These are phyloP conservation scores for Paracorniculantispora psalliotae DNA, from an alignment of 2,329 filamentous ascomycete genomes.

Conservation along the genomic window DNA sequence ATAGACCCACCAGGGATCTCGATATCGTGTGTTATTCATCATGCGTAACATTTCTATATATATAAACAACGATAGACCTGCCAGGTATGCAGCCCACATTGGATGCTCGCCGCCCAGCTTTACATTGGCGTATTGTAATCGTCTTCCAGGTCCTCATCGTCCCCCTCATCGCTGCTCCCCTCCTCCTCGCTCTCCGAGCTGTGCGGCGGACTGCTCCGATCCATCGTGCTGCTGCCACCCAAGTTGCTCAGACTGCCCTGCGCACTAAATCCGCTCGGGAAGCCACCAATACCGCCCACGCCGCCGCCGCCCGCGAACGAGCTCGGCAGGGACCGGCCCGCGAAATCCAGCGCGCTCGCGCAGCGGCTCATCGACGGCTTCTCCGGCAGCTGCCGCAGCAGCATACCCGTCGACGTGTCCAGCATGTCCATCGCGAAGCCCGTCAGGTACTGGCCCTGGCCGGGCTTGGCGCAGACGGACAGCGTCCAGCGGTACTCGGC, in stretches of 20 bases:
- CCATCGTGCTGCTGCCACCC: constrained; percentile 27
- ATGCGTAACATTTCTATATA: neutral
- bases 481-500: constrained; percentile 94
- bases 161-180: constrained; percentile 45
- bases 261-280: constrained; percentile 21
- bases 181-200: constrained; percentile 49
- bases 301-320: constrained; percentile 25
- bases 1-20: too few species aligned
- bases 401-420: constrained; percentile 63
- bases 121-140: neutral
- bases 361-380: constrained; percentile 59
- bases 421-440: constrained; percentile 74
- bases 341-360: constrained; percentile 45
- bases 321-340: constrained; percentile 25
- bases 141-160: constrained; percentile 44
- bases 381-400: constrained; percentile 64
- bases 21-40: too few species aligned
- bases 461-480: constrained; percentile 73
- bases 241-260: constrained; percentile 39
- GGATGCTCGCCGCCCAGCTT: neutral
- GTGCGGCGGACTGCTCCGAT: constrained; percentile 40
- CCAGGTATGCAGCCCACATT: neutral
- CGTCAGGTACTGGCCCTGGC: constrained; percentile 52
- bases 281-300: constrained; percentile 18
- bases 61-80: neutral